Percentiles rank a stretch among this genome's conserved stretches.
Evolutionary conservation across 202 grass and related monocot species (phyloP).

Genomic region (Miscanthus sacchariflorus): DNA sequence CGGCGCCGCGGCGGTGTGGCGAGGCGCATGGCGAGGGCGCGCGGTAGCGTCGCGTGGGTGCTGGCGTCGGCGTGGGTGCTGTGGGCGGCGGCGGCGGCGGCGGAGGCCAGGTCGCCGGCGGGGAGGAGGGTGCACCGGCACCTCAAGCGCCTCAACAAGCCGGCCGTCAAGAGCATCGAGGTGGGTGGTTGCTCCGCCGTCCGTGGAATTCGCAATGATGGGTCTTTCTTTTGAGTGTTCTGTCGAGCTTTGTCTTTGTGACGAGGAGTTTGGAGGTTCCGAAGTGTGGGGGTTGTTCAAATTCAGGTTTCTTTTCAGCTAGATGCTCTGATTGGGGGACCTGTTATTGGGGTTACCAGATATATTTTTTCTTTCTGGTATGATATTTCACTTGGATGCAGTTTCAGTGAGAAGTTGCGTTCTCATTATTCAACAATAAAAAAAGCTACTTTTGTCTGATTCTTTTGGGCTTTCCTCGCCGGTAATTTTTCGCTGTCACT

Average conservation of each 20-base stretch:
- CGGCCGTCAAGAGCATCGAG: slow-evolving; percentile 71
- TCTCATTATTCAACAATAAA: neutral
- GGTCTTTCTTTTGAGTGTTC: neutral
- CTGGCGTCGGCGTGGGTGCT: neutral
- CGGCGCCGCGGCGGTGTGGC: neutral
- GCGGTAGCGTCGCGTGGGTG: slow-evolving; percentile 14
- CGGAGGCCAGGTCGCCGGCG: slow-evolving; percentile 44
- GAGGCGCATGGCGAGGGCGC: slow-evolving; percentile 30
- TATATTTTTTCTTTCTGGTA: neutral
- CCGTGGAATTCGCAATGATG: neutral
- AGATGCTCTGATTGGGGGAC: neutral
- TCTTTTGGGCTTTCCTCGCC: slow-evolving; percentile 23
- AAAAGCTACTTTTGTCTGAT: slow-evolving; percentile 22
- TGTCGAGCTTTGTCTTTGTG: neutral
- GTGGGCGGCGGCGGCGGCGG: slow-evolving; percentile 37
- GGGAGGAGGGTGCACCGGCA: slow-evolving; percentile 60
- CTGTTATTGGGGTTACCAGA: neutral
- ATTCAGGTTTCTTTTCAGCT: neutral
- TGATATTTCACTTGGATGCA: slow-evolving; percentile 1
- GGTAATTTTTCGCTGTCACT: neutral
- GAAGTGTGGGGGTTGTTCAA: neutral
- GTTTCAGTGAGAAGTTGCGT: neutral
- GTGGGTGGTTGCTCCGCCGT: slow-evolving; percentile 8
- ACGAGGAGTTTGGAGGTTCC: no score
- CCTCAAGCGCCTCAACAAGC: slow-evolving; percentile 72